Percentiles rank a stretch among this genome's conserved stretches.
phyloP scores from a whole-genome alignment of 495 filamentous ascomycete species.

The Gamarada debralockiae region DNA sequence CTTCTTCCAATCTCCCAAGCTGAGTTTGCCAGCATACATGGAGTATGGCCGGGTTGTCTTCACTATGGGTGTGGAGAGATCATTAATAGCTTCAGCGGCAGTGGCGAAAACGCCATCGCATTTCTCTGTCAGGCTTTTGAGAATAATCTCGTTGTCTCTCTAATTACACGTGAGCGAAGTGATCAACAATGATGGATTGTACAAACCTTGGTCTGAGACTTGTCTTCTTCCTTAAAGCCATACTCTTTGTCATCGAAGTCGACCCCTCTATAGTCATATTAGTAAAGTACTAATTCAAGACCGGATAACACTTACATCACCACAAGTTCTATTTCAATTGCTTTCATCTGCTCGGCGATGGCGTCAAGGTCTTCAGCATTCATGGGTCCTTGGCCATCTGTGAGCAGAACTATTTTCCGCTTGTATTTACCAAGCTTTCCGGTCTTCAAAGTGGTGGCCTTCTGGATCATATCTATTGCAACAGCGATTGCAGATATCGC shows the following conservation, averaged over 20 bases:
- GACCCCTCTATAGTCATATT: constrained; percentile 57
- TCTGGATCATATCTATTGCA: constrained; percentile 81
- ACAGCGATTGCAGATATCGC: constrained; percentile 81
- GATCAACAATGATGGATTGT: not conserved
- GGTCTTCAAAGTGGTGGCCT: constrained; percentile 45
- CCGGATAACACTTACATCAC: constrained; percentile 59
- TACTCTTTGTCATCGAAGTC: constrained; percentile 94
- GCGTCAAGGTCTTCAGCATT: constrained; percentile 61
- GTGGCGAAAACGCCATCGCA: constrained; percentile 74
- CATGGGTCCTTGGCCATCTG: constrained; percentile 69
- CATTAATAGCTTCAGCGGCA: constrained; percentile 76
- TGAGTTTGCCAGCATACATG: constrained; percentile 75
- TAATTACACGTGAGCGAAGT: constrained; percentile 24
- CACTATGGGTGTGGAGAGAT: constrained; percentile 68
- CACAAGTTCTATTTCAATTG: constrained; percentile 70
- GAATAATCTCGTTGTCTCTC: constrained; percentile 62
- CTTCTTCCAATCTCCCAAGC: constrained; percentile 69
- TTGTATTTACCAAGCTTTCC: constrained; percentile 83
- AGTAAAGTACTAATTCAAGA: not conserved
- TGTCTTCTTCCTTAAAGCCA: constrained; percentile 91
- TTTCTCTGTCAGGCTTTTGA: constrained; percentile 58
- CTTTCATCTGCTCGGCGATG: constrained; percentile 67
- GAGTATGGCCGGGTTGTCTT: constrained; percentile 69
- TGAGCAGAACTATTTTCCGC: constrained; percentile 78
- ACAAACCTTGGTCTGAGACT: constrained; percentile 60